Conservation (phyloP, 2,329 filamentous ascomycete genomes). For the Pestalotiopsis sp. region DNA sequence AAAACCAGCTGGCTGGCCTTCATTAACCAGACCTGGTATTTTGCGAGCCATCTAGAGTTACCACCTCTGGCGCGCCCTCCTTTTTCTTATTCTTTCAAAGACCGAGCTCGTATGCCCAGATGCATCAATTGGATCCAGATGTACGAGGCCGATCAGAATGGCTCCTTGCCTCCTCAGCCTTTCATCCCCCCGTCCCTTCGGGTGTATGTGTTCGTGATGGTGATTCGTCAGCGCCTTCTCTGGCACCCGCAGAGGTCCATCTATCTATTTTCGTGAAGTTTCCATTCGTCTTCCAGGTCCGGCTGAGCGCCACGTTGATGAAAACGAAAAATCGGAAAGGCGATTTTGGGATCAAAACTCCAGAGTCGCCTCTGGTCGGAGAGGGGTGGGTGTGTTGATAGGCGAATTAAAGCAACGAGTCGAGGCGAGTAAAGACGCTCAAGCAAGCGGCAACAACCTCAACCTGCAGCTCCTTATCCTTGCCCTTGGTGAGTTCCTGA, state of each 20-base stretch:
- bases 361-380: not conserved
- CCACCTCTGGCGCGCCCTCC: not conserved
- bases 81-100: not conserved
- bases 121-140: not conserved
- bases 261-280: slow-evolving; percentile 1
- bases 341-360: not conserved
- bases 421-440: slow-evolving; percentile 95
- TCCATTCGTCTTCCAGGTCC: not conserved
- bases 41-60: not conserved
- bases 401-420: slow-evolving; percentile 78
- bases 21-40: slow-evolving; percentile 4
- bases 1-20: not conserved
- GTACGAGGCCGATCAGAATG: not conserved
- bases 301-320: not conserved
- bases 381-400: not conserved
- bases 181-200: not conserved
- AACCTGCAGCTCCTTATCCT: slow-evolving; percentile 93
- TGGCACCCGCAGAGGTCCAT: not conserved
- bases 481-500: slow-evolving; percentile 78
- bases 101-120: not conserved
- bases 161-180: not conserved
- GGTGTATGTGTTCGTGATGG: not conserved
- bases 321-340: not conserved
- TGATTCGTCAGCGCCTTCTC: not conserved
- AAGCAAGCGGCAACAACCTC: slow-evolving; percentile 97